These are phyloP conservation scores for Hondaea fermentalgiana DNA, from an alignment of 108 stramenopile genomes.

Conservation along the genomic window DNA sequence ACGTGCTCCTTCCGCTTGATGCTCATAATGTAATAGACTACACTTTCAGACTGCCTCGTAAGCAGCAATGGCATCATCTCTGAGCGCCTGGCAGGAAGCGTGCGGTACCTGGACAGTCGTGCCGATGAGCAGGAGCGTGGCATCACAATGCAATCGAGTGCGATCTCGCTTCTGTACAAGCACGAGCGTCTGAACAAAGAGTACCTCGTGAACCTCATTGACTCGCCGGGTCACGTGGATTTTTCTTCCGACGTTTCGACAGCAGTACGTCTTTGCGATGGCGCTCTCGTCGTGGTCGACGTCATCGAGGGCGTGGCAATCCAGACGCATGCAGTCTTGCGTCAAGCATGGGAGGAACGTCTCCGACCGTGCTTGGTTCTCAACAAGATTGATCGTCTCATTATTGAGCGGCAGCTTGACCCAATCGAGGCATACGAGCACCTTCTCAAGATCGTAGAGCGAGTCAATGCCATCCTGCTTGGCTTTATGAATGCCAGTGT, in stretches of 20 bases:
- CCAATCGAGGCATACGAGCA: slow-evolving; percentile 75
- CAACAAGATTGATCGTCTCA: slow-evolving; percentile 83
- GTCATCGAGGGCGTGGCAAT: slow-evolving; percentile 87
- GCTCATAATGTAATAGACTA: background rate
- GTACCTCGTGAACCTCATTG: slow-evolving; percentile 81
- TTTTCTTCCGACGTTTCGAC: slow-evolving; percentile 87
- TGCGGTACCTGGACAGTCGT: slow-evolving; percentile 21
- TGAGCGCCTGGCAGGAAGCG: slow-evolving; percentile 46
- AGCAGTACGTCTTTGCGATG: slow-evolving; percentile 81
- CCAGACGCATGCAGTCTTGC: slow-evolving; percentile 86
- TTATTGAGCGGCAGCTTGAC: slow-evolving; percentile 54
- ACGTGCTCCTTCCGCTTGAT: background rate
- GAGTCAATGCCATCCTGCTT: slow-evolving; percentile 69
- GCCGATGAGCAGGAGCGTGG: slow-evolving; percentile 69
- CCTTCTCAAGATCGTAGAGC: slow-evolving; percentile 75
- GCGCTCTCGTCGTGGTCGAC: slow-evolving; percentile 85
- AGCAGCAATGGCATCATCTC: slow-evolving; percentile 57
- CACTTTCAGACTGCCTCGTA: slow-evolving; percentile 46
- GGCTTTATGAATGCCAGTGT: slow-evolving; percentile 18
- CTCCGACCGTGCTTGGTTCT: slow-evolving; percentile 79
- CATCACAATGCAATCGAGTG: slow-evolving; percentile 89
- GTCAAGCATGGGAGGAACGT: slow-evolving; percentile 77
- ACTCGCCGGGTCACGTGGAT: slow-evolving; percentile 96
- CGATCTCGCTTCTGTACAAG: slow-evolving; percentile 69
- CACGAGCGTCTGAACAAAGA: slow-evolving; percentile 31